phyloP scores from a whole-genome alignment of 805 yeast genomes.

The Saturnispora quitensis region DNA sequence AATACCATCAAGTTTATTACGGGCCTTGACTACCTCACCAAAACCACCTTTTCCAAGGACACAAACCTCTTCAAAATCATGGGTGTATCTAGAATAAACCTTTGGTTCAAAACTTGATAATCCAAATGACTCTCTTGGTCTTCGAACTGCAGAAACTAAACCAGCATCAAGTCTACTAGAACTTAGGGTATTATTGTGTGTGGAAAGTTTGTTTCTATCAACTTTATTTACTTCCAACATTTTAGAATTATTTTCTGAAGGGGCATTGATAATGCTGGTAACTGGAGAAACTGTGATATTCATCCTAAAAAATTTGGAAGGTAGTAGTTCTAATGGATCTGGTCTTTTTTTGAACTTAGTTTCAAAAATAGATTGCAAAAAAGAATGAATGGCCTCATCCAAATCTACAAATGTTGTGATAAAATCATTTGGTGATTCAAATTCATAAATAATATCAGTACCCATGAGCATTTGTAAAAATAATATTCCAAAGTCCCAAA shows the following conservation, averaged over 20 bases:
- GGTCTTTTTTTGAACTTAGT: constrained; percentile 61
- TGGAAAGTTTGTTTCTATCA: not conserved
- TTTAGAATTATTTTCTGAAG: not conserved
- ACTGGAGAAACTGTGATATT: constrained; percentile 37
- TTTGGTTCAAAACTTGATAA: constrained; percentile 14
- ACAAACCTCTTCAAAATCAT: constrained; percentile 93
- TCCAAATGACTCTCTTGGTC: constrained; percentile 25
- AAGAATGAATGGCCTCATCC: constrained; percentile 55
- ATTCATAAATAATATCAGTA: constrained; percentile 42
- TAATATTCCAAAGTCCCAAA: constrained; percentile 85
- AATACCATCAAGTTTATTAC: constrained; percentile 89
- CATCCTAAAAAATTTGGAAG: constrained; percentile 73
- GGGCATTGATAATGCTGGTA: constrained; percentile 8
- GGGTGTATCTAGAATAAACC: constrained; percentile 62
- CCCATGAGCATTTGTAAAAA: constrained; percentile 63
- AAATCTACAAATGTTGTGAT: constrained; percentile 28
- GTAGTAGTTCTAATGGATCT: constrained; percentile 75
- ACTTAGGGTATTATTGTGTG: not conserved
- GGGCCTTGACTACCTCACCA: constrained; percentile 96
- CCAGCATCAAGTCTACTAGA: not conserved
- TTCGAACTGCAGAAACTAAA: not conserved
- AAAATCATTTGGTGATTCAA: constrained; percentile 55
- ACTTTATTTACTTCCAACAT: not conserved
- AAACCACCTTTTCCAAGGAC: constrained; percentile 90
- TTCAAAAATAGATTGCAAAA: constrained; percentile 58